Conservation (phyloP, 2,329 filamentous ascomycete genomes). For the Ophiocordyceps camponoti-saundersi region DNA sequence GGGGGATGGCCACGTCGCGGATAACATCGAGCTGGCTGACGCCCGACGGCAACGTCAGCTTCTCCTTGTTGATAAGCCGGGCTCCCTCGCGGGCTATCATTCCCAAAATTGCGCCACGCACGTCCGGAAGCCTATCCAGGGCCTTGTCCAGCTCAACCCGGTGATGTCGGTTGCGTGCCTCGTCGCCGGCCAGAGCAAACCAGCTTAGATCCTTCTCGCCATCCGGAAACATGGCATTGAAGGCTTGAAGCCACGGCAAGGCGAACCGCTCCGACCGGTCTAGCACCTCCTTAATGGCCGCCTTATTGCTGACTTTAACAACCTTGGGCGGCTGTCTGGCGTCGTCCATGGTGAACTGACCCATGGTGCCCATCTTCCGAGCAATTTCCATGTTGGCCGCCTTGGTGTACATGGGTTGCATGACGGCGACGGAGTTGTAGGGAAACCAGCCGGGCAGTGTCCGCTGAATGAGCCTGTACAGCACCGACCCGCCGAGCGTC, state of each 20-base stretch:
- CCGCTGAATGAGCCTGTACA: conserved; percentile 28
- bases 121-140: conserved; percentile 15
- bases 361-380: conserved; percentile 18
- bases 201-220: conserved; percentile 16
- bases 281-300: conserved; percentile 15
- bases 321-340: conserved; percentile 16
- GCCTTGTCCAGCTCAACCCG: conserved; percentile 14
- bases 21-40: conserved; percentile 24
- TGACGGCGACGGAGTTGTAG: conserved; percentile 22
- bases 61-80: conserved; percentile 22
- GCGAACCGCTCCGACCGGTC: conserved; percentile 14
- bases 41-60: conserved; percentile 17
- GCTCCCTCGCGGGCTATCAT: conserved; percentile 16
- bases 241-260: conserved; percentile 14
- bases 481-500: conserved; percentile 22
- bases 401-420: conserved; percentile 29
- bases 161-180: conserved; percentile 13
- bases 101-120: conserved; percentile 12
- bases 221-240: conserved; percentile 14
- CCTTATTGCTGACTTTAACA: conserved; percentile 9
- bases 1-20: conserved; percentile 40
- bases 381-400: conserved; percentile 21
- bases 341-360: conserved; percentile 16
- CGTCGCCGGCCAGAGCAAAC: conserved; percentile 22
- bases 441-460: conserved; percentile 26